Evolutionary conservation across 2,329 filamentous ascomycete genomes (phyloP).

Genomic region (Fusarium sp.): DNA sequence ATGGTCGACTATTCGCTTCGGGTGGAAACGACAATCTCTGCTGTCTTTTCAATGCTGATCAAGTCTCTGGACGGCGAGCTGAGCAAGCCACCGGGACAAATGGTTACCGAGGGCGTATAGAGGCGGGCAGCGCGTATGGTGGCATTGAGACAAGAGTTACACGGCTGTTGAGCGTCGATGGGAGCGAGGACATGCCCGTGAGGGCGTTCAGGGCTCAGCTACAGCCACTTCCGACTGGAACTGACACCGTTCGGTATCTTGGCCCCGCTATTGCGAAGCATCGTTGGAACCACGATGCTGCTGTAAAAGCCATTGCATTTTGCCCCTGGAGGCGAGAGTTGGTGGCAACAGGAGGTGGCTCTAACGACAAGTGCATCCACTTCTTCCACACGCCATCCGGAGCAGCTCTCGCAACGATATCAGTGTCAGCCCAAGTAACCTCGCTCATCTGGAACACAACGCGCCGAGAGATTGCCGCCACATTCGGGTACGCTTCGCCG

Average conservation of each 20-base stretch:
- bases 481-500: conserved; percentile 92
- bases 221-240: conserved; percentile 41
- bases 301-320: conserved; percentile 96
- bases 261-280: conserved; percentile 70
- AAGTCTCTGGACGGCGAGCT: conserved; percentile 55
- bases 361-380: conserved; percentile 93
- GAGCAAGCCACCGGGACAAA: not conserved
- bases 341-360: conserved; percentile 90
- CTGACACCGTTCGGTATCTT: conserved; percentile 57
- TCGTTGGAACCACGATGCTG: conserved; percentile 81
- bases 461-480: conserved; percentile 87
- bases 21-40: conserved; percentile 94
- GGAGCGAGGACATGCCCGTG: not conserved
- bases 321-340: conserved; percentile 92
- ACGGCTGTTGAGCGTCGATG: not conserved
- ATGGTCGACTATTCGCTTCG: conserved; percentile 81
- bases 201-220: conserved; percentile 38
- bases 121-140: conserved; percentile 7
- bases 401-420: conserved; percentile 85
- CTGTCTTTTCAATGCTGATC: conserved; percentile 77
- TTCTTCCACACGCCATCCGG: conserved; percentile 92
- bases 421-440: conserved; percentile 92
- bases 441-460: conserved; percentile 90
- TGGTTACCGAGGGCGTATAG: conserved; percentile 1
- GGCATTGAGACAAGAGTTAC: conserved; percentile 23